Percentiles rank a stretch among this genome's conserved stretches.
Evolutionary conservation across 1,139 yeast genomes (phyloP).

Genomic region (Barnettozyma hawaiiensis): DNA sequence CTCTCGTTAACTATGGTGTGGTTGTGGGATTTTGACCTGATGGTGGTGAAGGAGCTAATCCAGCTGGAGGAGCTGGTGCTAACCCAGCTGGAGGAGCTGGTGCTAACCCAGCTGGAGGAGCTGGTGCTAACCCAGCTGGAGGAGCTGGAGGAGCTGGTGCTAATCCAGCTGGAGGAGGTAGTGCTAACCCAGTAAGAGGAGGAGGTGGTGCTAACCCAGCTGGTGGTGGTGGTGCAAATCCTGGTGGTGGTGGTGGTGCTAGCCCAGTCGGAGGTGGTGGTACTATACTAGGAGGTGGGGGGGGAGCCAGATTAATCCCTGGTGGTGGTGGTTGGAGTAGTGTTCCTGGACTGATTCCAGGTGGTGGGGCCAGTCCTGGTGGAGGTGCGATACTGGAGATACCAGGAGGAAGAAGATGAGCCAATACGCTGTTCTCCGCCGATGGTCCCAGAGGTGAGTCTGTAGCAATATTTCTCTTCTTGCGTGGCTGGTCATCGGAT

Average conservation of each 20-base stretch:
- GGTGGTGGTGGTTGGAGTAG: constrained; percentile 3
- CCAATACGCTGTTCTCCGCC: constrained; percentile 17
- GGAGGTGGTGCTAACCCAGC: not conserved
- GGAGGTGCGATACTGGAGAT: constrained; percentile 1
- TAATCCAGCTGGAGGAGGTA: constrained; percentile 2
- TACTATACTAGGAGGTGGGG: too few species aligned
- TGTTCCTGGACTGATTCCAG: not conserved
- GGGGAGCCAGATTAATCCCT: not conserved
- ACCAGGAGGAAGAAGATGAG: constrained; percentile 11
- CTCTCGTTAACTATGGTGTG: too few species aligned
- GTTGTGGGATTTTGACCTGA: too few species aligned
- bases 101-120: constrained; percentile 3
- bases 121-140: not conserved
- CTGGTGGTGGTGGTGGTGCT: constrained; percentile 1
- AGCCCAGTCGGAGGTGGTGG: constrained; percentile 1
- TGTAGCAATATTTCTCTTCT: constrained; percentile 19
- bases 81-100: constrained; percentile 1
- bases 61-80: too few species aligned
- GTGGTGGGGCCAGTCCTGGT: constrained; percentile 3
- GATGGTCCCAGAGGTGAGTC: constrained; percentile 13
- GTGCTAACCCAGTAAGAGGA: not conserved
- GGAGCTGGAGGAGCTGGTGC: not conserved
- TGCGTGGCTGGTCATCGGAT: constrained; percentile 17
- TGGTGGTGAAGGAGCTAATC: constrained; percentile 4
- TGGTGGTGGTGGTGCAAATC: not conserved